Evolutionary conservation across 306 rosid genomes (phyloP), one percentile per base, ranked within the genome.

Genomic region (Prunus armeniaca): DNA sequence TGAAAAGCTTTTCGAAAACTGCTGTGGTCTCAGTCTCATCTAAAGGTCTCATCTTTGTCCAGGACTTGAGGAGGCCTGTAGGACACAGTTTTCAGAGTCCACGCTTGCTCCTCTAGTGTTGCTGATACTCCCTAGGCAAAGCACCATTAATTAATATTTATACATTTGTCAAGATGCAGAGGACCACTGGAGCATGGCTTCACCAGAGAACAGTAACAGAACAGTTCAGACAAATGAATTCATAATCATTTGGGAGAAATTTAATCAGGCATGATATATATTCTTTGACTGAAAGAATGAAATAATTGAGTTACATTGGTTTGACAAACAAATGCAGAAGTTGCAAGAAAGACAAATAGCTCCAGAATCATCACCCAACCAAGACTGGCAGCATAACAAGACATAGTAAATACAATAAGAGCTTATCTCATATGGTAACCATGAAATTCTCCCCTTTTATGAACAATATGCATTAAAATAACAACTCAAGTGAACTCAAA

Each of bases 1-100:
- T 95, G 90, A 85, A 89, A 4, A 95, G 84, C 85, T 95, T 92
- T 79, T 92, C 96, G 46, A 95, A 92, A 51, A 92, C 98, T 1
- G 60, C 83, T 0, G 93, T 90, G 10, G 96, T 92, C 74, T 95
- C 97, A 0, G 67, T 75, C 82, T 95, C 97, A 19, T 92, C 97
- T 27, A 95, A 68, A 1, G 97, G 93, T 57, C 98, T 90, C 98
- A 95, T 95, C 74, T 79, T 73, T 17, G 13, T 57, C 12, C 2
- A 2, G n/a, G 32, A 50, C 46, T 47, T 46, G 14, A 9, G 15
- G 32, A 28, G n/a, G 64, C 64, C 24, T 50, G 55, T 18, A 10
- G 19, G 14, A 47, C 27, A 1, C 22, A 11, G 56, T 13, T 41
- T 34, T 22, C 19, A 10, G 12, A 7, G 28, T 41, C 3, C 15